Conservation (phyloP, 2,329 filamentous ascomycete genomes). For the Domatiomyces catenatus region DNA sequence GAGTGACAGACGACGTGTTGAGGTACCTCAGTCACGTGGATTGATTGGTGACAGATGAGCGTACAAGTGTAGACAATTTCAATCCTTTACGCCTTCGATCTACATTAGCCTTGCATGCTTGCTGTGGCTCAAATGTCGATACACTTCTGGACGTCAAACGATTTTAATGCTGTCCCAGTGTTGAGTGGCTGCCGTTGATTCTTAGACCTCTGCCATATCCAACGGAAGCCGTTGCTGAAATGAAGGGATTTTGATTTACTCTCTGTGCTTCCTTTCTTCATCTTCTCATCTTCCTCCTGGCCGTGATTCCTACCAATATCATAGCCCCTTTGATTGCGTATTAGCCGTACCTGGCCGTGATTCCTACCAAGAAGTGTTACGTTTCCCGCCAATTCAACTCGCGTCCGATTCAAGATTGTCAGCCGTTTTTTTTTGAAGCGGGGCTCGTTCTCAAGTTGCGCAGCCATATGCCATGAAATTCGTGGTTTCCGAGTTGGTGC, state of each 20-base stretch:
- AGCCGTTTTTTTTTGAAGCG: constrained; percentile 18
- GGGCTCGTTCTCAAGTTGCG: constrained; percentile 19
- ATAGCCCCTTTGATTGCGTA: no score
- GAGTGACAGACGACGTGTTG: no score
- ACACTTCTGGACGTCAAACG: neutral
- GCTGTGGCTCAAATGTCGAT: neutral
- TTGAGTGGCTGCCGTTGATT: neutral
- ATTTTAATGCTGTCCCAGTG: neutral
- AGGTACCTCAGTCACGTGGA: no score
- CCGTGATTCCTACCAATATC: no score
- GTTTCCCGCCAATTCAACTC: constrained; percentile 27
- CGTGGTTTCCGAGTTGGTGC: constrained; percentile 22
- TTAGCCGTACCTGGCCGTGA: no score
- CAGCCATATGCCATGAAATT: constrained; percentile 22
- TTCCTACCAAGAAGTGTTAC: constrained; percentile 36
- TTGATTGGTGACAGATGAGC: no score
- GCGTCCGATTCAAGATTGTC: constrained; percentile 17
- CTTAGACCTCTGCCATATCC: neutral
- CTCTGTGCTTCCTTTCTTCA: neutral
- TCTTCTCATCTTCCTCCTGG: no score
- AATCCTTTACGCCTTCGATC: no score
- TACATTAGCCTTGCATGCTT: no score
- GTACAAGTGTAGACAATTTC: no score
- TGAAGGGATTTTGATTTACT: neutral
- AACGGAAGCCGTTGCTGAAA: constrained; percentile 19